Percentiles rank a stretch among this genome's conserved stretches.
These are phyloP conservation scores for Nitzschia palea DNA, from an alignment of 108 stramenopile species.

Conservation along the genomic window DNA sequence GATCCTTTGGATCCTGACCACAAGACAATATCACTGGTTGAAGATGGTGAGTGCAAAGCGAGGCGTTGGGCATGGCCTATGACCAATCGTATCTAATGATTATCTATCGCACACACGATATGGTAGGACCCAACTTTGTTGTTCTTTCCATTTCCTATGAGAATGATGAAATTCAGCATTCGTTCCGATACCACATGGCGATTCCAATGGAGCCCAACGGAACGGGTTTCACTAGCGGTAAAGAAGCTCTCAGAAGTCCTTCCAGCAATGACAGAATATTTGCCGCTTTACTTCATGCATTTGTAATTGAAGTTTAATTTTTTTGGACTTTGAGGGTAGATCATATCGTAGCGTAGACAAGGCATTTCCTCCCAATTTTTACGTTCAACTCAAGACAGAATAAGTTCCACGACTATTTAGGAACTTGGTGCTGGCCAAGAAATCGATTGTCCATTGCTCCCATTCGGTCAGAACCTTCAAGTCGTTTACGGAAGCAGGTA, in stretches of 20 bases:
- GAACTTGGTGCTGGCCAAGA: slow-evolving; percentile 5
- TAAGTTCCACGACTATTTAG: too few relatives aligned
- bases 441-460: slow-evolving; percentile 22
- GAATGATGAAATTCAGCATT: not conserved
- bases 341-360: too few relatives aligned
- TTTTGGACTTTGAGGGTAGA: too few relatives aligned
- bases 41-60: not conserved
- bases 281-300: not conserved
- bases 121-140: not conserved
- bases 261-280: not conserved
- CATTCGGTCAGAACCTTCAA: not conserved
- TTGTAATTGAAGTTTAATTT: not conserved
- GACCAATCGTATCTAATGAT: not conserved
- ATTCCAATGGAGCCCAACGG: not conserved
- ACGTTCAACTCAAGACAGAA: too few relatives aligned
- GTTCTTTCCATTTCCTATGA: not conserved
- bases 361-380: too few relatives aligned
- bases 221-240: not conserved
- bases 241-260: not conserved
- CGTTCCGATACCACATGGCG: not conserved
- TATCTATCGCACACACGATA: not conserved
- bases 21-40: not conserved
- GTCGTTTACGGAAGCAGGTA: not conserved
- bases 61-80: not conserved
- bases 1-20: not conserved